Percentiles rank a stretch among this genome's conserved stretches.
Conservation (phyloP, 225 moss, liverwort and hornwort species). For the Thuidium tamariscinum region DNA sequence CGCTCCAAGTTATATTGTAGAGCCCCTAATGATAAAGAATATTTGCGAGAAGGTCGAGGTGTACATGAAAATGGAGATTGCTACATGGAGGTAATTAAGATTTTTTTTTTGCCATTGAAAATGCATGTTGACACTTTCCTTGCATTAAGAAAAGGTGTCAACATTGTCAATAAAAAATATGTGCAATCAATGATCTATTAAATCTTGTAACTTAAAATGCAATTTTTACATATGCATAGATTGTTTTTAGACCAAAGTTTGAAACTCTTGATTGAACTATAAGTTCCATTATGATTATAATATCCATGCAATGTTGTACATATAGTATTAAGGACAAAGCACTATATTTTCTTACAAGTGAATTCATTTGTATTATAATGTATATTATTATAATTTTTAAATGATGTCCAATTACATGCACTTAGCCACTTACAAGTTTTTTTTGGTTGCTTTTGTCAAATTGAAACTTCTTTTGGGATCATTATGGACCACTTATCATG, state of each 20-base stretch:
- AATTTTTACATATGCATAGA: background rate
- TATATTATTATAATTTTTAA: background rate
- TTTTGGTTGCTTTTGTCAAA: background rate
- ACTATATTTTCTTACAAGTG: background rate
- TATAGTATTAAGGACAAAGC: background rate
- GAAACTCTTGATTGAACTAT: background rate
- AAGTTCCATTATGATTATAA: background rate
- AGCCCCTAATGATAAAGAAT: constrained; percentile 48
- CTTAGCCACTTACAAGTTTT: background rate
- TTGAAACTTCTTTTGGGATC: background rate
- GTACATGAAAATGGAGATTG: constrained; percentile 57
- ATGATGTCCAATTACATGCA: background rate
- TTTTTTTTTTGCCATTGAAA: background rate
- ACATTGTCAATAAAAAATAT: no score
- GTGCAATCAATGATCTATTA: background rate
- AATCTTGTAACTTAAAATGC: background rate
- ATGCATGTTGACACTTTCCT: background rate
- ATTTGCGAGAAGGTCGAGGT: constrained; percentile 17
- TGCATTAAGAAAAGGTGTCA: no score
- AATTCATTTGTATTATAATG: background rate
- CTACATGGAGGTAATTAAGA: constrained; percentile 61
- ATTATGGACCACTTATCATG: background rate
- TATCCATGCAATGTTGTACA: background rate
- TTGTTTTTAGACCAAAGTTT: background rate
- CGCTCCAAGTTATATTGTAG: constrained; percentile 33